Percentiles rank a stretch among this genome's conserved stretches.
Conservation (phyloP, 1,284 basidiomycete genomes). For the Pterulicium gracile region DNA sequence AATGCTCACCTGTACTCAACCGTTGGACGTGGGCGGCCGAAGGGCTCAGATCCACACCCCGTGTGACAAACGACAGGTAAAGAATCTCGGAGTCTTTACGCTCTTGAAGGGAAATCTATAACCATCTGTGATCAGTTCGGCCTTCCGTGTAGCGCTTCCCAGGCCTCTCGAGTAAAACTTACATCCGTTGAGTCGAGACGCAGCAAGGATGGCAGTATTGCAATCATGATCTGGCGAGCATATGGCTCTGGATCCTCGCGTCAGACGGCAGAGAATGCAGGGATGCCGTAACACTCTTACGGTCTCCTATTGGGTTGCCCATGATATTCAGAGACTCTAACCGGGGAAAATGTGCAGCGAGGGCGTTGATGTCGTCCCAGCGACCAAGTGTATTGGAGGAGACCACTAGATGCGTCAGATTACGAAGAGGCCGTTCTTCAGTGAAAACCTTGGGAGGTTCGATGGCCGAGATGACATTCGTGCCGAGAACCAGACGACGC, state of each 20-base stretch:
- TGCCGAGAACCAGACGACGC: constrained; percentile 57
- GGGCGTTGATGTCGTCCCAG: constrained; percentile 65
- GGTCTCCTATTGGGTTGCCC: constrained; percentile 52
- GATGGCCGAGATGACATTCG: constrained; percentile 47
- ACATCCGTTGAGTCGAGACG: constrained; percentile 63
- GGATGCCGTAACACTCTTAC: constrained; percentile 21
- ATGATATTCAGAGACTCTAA: constrained; percentile 48
- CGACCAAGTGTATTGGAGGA: constrained; percentile 46
- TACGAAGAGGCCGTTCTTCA: constrained; percentile 16
- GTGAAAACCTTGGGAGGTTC: constrained; percentile 21
- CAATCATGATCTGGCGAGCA: constrained; percentile 60
- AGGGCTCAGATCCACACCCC: constrained; percentile 10
- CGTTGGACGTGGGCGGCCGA: constrained; percentile 43
- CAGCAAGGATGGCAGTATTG: constrained; percentile 54
- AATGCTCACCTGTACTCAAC: constrained; percentile 50
- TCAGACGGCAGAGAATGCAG: constrained; percentile 9
- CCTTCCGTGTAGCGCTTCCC: too few species aligned
- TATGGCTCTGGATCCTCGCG: constrained; percentile 31
- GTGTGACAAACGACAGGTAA: constrained; percentile 57
- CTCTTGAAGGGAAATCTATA: constrained; percentile 60
- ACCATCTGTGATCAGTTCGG: too few species aligned
- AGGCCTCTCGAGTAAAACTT: too few species aligned
- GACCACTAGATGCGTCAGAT: constrained; percentile 51
- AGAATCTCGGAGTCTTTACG: constrained; percentile 81
- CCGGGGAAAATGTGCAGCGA: constrained; percentile 54